Percentiles rank a stretch among this genome's conserved stretches.
Evolutionary conservation across 169 alveolate species (phyloP).

Genomic region (Plasmodium knowlesi): DNA sequence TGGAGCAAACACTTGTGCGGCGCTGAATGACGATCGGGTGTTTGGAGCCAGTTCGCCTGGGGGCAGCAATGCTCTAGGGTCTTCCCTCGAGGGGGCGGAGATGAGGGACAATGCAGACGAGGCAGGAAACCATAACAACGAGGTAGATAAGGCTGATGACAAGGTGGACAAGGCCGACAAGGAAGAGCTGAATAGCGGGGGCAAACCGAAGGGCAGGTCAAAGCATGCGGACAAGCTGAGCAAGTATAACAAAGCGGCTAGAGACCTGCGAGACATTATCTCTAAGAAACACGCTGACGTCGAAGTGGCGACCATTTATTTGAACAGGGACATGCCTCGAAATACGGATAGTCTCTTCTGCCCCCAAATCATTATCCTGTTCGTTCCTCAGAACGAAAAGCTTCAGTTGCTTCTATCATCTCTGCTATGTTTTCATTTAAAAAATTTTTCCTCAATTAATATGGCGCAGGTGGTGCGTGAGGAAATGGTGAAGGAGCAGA

Average conservation of each 20-base stretch:
- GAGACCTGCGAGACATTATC: not conserved
- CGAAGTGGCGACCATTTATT: slow-evolving; percentile 20
- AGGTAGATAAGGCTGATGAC: not conserved
- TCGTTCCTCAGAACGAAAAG: slow-evolving; percentile 48
- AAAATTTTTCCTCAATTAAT: slow-evolving; percentile 24
- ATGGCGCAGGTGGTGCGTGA: slow-evolving; percentile 14
- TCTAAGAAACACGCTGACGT: slow-evolving; percentile 19
- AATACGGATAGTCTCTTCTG: slow-evolving; percentile 8
- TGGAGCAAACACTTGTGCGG: not conserved
- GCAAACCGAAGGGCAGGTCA: not conserved
- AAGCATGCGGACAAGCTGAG: not conserved
- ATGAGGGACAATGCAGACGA: not conserved
- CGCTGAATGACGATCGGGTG: slow-evolving; percentile 9
- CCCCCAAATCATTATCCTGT: slow-evolving; percentile 50
- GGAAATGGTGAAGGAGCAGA: slow-evolving; percentile 23
- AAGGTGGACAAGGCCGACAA: not conserved
- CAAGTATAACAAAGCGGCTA: slow-evolving; percentile 3
- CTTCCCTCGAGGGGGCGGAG: not conserved
- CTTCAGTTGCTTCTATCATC: slow-evolving; percentile 53
- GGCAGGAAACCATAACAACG: not conserved
- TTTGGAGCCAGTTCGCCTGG: not conserved
- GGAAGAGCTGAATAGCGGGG: not conserved
- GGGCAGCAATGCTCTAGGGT: not conserved
- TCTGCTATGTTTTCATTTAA: slow-evolving; percentile 31
- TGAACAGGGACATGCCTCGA: slow-evolving; percentile 37